These are phyloP conservation scores for Metarhizium rileyi DNA, from an alignment of 2,329 filamentous ascomycete species.

Conservation along the genomic window DNA sequence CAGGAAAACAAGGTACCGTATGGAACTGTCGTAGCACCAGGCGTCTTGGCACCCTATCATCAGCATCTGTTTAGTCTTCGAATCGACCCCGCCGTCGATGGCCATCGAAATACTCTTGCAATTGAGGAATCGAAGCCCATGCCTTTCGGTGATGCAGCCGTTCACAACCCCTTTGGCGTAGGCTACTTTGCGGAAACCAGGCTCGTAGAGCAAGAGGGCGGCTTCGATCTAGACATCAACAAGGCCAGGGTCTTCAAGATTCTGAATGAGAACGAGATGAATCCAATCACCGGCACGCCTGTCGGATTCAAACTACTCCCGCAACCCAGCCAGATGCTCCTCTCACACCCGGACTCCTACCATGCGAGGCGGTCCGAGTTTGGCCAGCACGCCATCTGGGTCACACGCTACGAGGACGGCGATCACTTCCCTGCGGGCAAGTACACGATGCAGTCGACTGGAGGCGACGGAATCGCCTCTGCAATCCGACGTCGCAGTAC, in stretches of 20 bases:
- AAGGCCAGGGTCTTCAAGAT: slow-evolving; percentile 41
- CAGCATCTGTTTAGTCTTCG: slow-evolving; percentile 59
- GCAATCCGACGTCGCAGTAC: neutral
- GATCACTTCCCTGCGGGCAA: slow-evolving; percentile 41
- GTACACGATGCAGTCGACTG: slow-evolving; percentile 38
- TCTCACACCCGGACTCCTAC: slow-evolving; percentile 34
- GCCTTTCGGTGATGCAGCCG: slow-evolving; percentile 25
- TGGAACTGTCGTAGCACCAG: slow-evolving; percentile 55
- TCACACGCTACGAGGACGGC: slow-evolving; percentile 37
- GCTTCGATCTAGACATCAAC: slow-evolving; percentile 39
- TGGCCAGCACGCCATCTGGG: slow-evolving; percentile 36
- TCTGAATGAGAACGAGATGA: slow-evolving; percentile 34
- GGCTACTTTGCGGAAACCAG: slow-evolving; percentile 46
- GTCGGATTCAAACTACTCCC: slow-evolving; percentile 41
- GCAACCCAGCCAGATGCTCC: slow-evolving; percentile 33
- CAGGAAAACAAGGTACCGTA: slow-evolving; percentile 38
- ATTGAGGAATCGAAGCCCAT: slow-evolving; percentile 6
- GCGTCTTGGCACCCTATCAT: slow-evolving; percentile 57
- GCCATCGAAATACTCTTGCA: slow-evolving; percentile 35
- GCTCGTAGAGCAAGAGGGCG: slow-evolving; percentile 32
- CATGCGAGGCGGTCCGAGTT: slow-evolving; percentile 33
- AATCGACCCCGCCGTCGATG: slow-evolving; percentile 54
- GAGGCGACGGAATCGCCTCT: slow-evolving; percentile 35
- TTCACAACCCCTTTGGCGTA: slow-evolving; percentile 49
- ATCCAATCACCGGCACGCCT: slow-evolving; percentile 35